Base-by-base conservation (phyloP, 495 filamentous ascomycete species). In the Penicillium coffeae region DNA sequence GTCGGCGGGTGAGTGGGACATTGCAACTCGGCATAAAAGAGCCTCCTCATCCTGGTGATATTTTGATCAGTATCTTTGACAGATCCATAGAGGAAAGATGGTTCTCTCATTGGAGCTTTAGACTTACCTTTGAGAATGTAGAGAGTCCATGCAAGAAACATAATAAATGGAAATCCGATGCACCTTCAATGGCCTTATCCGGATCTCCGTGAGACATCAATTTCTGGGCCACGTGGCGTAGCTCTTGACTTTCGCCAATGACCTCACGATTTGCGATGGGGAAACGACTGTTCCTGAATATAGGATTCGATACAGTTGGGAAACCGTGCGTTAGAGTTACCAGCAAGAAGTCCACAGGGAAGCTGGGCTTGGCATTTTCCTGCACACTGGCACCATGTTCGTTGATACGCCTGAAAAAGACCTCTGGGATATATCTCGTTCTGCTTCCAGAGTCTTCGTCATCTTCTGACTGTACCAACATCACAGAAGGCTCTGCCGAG, bases 311-410 rank as follows among this genome's bases (percentile, higher is more conserved):
- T 21, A 84, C 73, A 35, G 82, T 90, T 1, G 94, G 94, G 71
- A 97, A 96, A 34, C 94, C 93, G 62, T 99, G 92, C 7, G 93
- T 99, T 35, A 99, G 79, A 6, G 93, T 96, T 44, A 96, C 88
- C 22, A 96, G 82, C 22, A 99, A 78, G 64, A 96, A 99, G 58
- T 97, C 94, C 22, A 95, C 92, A 0, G 93, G 93, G 64, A 99
- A 99, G 38, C 84, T 80, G 2, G 94, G 93, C 60, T 96, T 96
- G 21, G 94, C 93, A 60, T 96, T 97, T 59, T 97, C 88, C 63
- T 95, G 94, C 2, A 97, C 93, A 59, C 87, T 95, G 45, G 85
- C 87, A 6, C 94, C 94, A 59, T 99, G 95, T 63, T 97, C 91
- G 64, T 99, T 97, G 60, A 96, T 90, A 46, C 83, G 80, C 38